These are phyloP conservation scores for Sugiyamaella marilandica DNA, from an alignment of 805 yeast genomes.

Conservation along the genomic window DNA sequence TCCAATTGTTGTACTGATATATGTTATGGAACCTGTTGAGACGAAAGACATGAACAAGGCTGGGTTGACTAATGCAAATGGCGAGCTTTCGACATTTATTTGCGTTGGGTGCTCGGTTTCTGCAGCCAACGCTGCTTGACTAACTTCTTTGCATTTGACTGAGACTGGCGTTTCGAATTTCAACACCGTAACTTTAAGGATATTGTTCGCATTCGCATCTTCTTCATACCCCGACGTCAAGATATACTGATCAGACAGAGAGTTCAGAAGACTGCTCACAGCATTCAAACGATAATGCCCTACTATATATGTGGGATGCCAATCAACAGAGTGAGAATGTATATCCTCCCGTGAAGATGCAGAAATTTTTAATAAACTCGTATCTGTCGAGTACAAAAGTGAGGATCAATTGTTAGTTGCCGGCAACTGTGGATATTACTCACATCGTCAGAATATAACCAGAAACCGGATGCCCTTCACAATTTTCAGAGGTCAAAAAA, in stretches of 20 bases:
- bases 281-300: neutral
- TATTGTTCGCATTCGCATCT: neutral
- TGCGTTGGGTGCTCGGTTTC: neutral
- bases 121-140: neutral
- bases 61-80: constrained; percentile 33
- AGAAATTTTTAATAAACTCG: neutral
- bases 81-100: constrained; percentile 26
- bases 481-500: neutral
- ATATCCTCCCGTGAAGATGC: neutral
- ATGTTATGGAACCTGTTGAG: constrained; percentile 27
- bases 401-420: constrained; percentile 7
- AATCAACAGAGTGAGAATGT: constrained; percentile 7
- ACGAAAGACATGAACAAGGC: constrained; percentile 31
- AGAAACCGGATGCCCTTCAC: neutral
- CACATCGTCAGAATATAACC: constrained; percentile 5
- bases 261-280: constrained; percentile 1
- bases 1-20: constrained; percentile 11
- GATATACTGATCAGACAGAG: constrained; percentile 3
- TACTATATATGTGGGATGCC: constrained; percentile 11
- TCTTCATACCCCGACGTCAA: constrained; percentile 1
- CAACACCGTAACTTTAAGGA: neutral
- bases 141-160: neutral
- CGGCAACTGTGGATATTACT: neutral
- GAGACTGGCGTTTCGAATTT: neutral
- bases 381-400: neutral